Conservation (phyloP, 495 filamentous ascomycete genomes). For the Xylaria curta region DNA sequence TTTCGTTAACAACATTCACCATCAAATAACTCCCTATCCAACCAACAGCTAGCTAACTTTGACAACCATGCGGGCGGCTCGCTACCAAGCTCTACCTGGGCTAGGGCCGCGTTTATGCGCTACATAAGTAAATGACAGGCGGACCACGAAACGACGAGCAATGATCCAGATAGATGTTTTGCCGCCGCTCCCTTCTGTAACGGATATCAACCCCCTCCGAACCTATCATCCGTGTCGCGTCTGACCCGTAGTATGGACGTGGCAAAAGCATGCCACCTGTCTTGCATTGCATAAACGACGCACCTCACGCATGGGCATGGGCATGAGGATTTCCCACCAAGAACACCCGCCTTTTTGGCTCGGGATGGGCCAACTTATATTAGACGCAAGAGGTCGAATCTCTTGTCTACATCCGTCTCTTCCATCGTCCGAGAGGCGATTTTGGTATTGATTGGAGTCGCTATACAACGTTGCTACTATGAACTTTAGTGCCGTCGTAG, state of each 20-base stretch:
- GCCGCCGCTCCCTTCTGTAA: conserved; percentile 14
- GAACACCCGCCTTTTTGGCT: neutral
- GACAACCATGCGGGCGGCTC: neutral
- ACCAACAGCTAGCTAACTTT: neutral
- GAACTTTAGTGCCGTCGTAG: neutral
- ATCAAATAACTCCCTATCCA: neutral
- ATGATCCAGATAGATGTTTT: neutral
- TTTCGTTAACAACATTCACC: neutral
- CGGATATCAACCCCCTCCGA: conserved; percentile 11
- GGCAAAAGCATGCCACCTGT: conserved; percentile 44
- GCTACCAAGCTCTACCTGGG: neutral
- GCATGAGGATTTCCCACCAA: conserved; percentile 12
- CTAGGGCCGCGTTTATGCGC: neutral
- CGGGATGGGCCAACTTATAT: neutral
- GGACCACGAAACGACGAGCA: neutral
- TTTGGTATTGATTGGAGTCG: neutral
- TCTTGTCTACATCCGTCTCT: neutral
- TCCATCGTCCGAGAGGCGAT: neutral
- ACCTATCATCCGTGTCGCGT: conserved; percentile 13
- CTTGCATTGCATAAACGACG: conserved; percentile 48
- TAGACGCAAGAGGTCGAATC: neutral
- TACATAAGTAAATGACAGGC: neutral
- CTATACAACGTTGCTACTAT: neutral
- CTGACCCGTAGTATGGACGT: conserved; percentile 30
- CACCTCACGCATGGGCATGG: conserved; percentile 12